phyloP scores from a whole-genome alignment of 2,329 filamentous ascomycete genomes.

The Fusarium ambrosium region DNA sequence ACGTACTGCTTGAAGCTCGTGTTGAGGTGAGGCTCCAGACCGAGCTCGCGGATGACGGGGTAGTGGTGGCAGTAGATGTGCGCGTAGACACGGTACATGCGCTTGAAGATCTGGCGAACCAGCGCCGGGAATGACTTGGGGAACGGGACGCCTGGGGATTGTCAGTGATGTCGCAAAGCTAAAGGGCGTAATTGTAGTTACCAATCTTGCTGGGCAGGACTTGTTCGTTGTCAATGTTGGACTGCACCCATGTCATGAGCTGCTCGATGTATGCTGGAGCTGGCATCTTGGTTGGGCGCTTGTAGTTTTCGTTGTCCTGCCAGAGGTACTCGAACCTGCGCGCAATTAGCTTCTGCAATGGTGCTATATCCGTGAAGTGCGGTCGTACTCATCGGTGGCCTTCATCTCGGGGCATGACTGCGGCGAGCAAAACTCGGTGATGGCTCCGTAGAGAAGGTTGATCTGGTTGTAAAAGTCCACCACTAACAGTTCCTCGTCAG shows the following conservation, averaged over 20 bases:
- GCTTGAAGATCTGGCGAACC: conserved; percentile 97
- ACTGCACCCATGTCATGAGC: conserved; percentile 96
- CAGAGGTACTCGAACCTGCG: conserved; percentile 95
- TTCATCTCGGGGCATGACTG: conserved; percentile 99
- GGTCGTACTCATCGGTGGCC: conserved; percentile 92
- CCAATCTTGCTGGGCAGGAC: conserved; percentile 95
- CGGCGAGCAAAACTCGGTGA: conserved; percentile 98
- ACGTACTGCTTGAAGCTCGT: conserved; percentile 99
- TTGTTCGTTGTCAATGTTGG: conserved; percentile 93
- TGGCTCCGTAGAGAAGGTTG: conserved; percentile 97
- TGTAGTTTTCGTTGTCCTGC: conserved; percentile 96
- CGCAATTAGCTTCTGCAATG: conserved; percentile 28
- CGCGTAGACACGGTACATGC: conserved; percentile 97
- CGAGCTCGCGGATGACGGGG: conserved; percentile 93
- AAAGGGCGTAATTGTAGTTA: conserved; percentile 52
- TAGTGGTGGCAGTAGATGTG: conserved; percentile 99
- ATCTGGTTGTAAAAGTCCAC: conserved; percentile 99
- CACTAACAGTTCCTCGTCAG: conserved; percentile 66
- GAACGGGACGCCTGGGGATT: conserved; percentile 82
- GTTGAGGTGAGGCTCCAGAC: conserved; percentile 96
- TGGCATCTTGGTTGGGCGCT: conserved; percentile 97
- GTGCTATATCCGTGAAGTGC: not conserved
- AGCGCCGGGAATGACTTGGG: conserved; percentile 91
- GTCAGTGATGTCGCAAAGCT: conserved; percentile 14
- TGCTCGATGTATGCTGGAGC: conserved; percentile 98